phyloP scores from a whole-genome alignment of 805 yeast species.

The Saturnispora bothae region DNA sequence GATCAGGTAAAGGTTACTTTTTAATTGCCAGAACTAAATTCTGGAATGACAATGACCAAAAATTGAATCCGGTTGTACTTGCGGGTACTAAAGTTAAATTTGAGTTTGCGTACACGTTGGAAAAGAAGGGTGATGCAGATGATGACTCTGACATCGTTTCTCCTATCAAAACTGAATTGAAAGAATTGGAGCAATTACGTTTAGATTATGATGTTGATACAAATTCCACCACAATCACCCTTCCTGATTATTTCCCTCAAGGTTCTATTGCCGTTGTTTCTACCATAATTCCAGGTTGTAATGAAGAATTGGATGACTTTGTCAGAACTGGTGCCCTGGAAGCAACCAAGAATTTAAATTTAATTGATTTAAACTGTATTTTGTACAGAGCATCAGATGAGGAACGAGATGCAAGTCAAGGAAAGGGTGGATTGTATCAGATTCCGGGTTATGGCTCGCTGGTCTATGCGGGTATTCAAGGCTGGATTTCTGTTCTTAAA shows the following conservation, averaged over 20 bases:
- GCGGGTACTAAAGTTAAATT: slow-evolving; percentile 50
- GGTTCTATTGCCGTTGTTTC: slow-evolving; percentile 84
- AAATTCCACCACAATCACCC: slow-evolving; percentile 40
- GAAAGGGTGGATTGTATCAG: slow-evolving; percentile 60
- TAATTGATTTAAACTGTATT: slow-evolving; percentile 65
- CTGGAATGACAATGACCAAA: slow-evolving; percentile 36
- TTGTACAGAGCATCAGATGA: slow-evolving; percentile 77
- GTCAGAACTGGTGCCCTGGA: slow-evolving; percentile 69
- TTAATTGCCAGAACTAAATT: slow-evolving; percentile 83
- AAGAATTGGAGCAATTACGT: slow-evolving; percentile 39
- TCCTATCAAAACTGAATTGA: slow-evolving; percentile 58
- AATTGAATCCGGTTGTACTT: slow-evolving; percentile 45
- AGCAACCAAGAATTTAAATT: slow-evolving; percentile 50
- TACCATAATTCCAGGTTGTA: slow-evolving; percentile 59
- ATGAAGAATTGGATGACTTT: slow-evolving; percentile 50
- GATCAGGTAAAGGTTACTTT: slow-evolving; percentile 81
- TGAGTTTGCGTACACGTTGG: slow-evolving; percentile 51
- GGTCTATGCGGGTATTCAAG: slow-evolving; percentile 85
- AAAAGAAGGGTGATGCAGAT: slow-evolving; percentile 18
- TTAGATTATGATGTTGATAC: slow-evolving; percentile 34
- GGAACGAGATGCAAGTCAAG: slow-evolving; percentile 71
- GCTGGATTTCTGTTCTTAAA: slow-evolving; percentile 70
- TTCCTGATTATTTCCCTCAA: slow-evolving; percentile 64
- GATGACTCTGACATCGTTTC: slow-evolving; percentile 26
- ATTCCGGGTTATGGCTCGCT: slow-evolving; percentile 67